A percentile compares a stretch with the other conserved stretches of the same genome.
Evolutionary conservation across 345 rosid species (phyloP).

Genomic region (Conringia planisiliqua): DNA sequence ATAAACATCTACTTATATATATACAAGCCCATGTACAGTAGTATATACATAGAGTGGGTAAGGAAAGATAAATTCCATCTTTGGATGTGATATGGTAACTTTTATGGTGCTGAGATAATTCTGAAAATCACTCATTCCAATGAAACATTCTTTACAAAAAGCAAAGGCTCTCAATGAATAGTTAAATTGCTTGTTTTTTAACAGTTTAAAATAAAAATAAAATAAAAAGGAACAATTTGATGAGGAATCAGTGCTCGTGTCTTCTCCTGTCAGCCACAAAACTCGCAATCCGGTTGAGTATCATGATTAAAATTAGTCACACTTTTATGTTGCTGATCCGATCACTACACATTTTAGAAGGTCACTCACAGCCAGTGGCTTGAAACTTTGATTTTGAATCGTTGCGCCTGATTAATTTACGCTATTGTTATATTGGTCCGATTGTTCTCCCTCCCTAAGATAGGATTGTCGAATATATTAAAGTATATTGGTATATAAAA

Average conservation of each 20-base stretch:
- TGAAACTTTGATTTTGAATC: not conserved
- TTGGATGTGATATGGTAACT: conserved; percentile 40
- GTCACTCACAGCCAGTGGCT: not conserved
- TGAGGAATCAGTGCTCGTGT: conserved; percentile 20
- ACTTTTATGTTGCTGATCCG: not conserved
- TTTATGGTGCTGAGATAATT: conserved; percentile 32
- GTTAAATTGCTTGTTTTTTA: conserved; percentile 14
- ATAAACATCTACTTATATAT: not conserved
- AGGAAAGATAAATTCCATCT: conserved; percentile 27
- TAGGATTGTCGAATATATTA: not conserved
- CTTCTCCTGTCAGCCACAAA: conserved; percentile 25
- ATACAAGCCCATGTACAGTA: not conserved
- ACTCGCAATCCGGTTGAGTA: not conserved
- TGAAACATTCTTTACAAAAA: conserved; percentile 38
- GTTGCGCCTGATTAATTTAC: not conserved
- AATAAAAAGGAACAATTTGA: not conserved
- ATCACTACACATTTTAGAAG: not conserved
- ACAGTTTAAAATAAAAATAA: too few species aligned
- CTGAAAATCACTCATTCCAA: conserved; percentile 37
- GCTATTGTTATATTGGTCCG: not conserved
- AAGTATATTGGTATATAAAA: not conserved
- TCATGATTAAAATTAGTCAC: conserved; percentile 6
- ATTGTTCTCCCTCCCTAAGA: not conserved
- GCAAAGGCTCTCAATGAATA: conserved; percentile 27
- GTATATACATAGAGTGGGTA: conserved; percentile 15